These are phyloP conservation scores for Vinca minor DNA, from an alignment of 257 asterid genomes.

Conservation along the genomic window DNA sequence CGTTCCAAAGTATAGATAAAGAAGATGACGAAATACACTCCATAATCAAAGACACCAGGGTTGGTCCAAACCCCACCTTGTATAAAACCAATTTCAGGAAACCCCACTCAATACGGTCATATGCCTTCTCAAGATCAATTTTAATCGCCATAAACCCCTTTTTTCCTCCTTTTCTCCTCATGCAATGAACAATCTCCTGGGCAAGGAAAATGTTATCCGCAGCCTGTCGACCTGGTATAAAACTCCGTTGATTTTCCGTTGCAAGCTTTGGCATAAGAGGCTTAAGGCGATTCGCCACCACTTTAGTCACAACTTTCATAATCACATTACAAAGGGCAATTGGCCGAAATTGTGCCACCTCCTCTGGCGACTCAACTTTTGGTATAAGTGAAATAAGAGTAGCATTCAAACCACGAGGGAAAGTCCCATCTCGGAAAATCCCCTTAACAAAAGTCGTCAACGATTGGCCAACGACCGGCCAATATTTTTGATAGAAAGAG, in stretches of 20 bases:
- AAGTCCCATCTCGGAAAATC: background rate
- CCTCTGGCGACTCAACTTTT: background rate
- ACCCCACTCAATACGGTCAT: background rate
- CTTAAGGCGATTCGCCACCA: too few species aligned
- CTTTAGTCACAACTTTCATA: background rate
- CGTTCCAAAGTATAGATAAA: background rate
- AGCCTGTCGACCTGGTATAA: background rate
- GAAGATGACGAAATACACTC: background rate
- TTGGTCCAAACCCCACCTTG: background rate
- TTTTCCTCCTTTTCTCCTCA: too few species aligned
- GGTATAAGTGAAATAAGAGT: too few species aligned
- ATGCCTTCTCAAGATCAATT: too few species aligned
- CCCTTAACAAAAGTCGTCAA: background rate
- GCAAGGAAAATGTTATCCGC: too few species aligned
- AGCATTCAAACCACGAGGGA: too few species aligned
- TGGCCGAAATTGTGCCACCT: background rate
- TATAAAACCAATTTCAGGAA: too few species aligned
- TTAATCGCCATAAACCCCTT: too few species aligned
- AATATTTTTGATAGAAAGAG: too few species aligned
- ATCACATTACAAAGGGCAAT: background rate
- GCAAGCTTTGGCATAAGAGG: background rate
- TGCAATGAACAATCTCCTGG: too few species aligned
- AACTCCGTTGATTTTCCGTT: background rate
- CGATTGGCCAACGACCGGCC: too few species aligned
- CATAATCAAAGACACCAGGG: background rate